Base-by-base conservation (phyloP, 2,329 filamentous ascomycete genomes). In the Cladosporium sp. region DNA sequence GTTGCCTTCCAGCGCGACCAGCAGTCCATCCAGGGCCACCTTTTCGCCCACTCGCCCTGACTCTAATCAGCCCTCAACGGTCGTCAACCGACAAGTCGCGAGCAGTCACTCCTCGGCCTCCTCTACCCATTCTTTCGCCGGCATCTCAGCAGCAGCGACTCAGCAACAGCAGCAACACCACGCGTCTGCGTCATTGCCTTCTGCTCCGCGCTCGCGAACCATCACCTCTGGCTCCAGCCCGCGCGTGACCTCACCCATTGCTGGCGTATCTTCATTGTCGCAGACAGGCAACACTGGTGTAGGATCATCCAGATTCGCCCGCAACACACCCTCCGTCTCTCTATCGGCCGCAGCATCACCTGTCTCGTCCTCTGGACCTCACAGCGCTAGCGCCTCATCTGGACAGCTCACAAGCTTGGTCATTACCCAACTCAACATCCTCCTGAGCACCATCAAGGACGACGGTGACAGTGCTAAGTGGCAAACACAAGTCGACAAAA, bases 361-460 rank as follows among this genome's bases (percentile, higher is more conserved):
- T 32, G 77, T 74, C 61, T 73, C 76, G 49, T 72, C 67, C 62
- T 72, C 62, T 70, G 79, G 70, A 63, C 71, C 63, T 59, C 48
- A 64, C 69, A 56, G 70, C 67, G 69, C 73, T 52, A 40, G 40
- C n/a, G 67, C 69, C 61, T 57, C 64, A 11, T 68, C 71, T 17
- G 69, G 63, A 24, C 70, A 73, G 66, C 79, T 97, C 62, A 87
- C 87, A 55, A 96, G 95, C 74, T 93, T 99, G 70, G 90, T 93
- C 63, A 85, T 96, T 64, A 90, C 93, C 58, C 93, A 99, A 76
- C 84, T 97, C 59, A 95, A 93, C 73, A 84, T 99, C 58, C 82
- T 99, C 52, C 80, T 99, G 59, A 93, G 91, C 73, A 90, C 89
- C 29, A 86, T 97, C 67, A 96, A 93, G 70, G 90, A 96, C 75